Evolutionary conservation across 495 filamentous ascomycete genomes (phyloP).

Genomic region (Xylaria telfairii): DNA sequence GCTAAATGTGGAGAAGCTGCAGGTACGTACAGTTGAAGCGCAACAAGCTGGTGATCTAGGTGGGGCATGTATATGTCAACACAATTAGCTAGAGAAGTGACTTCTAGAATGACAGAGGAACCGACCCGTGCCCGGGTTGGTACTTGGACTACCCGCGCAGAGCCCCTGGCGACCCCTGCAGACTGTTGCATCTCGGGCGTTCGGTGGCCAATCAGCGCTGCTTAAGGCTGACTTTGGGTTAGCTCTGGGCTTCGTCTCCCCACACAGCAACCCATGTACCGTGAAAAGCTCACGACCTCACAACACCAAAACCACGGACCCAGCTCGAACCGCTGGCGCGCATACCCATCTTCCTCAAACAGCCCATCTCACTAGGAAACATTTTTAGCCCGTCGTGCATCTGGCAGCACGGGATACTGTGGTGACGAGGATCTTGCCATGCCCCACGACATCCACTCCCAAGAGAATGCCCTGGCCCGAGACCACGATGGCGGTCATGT

Average conservation of each 20-base stretch:
- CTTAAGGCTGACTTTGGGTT: constrained; percentile 1
- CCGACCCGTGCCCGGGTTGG: not conserved
- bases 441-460: constrained; percentile 20
- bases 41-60: not conserved
- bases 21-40: constrained; percentile 11
- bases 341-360: constrained; percentile 31
- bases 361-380: constrained; percentile 24
- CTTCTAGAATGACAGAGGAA: not conserved
- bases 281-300: not conserved
- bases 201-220: constrained; percentile 17
- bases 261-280: constrained; percentile 5
- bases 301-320: constrained; percentile 6
- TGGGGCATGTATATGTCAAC: not conserved
- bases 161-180: not conserved
- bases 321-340: constrained; percentile 27
- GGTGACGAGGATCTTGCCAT: constrained; percentile 13
- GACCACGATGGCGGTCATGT: not conserved
- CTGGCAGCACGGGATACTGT: constrained; percentile 17
- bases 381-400: constrained; percentile 34
- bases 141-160: constrained; percentile 4
- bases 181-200: constrained; percentile 13
- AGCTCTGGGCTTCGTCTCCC: not conserved
- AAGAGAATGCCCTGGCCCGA: constrained; percentile 20
- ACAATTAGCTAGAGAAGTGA: not conserved
- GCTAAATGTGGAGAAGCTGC: constrained; percentile 20